Base-by-base conservation (phyloP, 441 rosid species). In the Pelargonium myrrhifolium region DNA sequence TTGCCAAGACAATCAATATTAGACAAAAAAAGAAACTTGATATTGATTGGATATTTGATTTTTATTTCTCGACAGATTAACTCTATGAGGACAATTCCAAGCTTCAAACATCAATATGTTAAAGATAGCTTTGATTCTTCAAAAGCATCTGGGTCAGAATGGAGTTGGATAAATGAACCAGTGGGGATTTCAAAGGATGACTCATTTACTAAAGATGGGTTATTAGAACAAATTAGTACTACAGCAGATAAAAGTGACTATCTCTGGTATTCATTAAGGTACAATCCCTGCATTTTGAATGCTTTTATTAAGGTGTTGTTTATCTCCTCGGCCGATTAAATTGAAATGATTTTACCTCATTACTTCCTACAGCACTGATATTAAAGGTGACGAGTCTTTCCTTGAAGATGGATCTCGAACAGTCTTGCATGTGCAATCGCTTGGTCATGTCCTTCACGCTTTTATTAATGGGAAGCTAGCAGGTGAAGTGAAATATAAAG, bases 231-330 rank as follows among this genome's bases (percentile, higher is more conserved):
- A 81, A 86, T 94, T 72, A 85, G 84, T 77, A 88, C 93, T 17
- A 89, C 97, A 55, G 87, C 94, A 65, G 97, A 94, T 76, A 72
- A 74, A 76, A 91, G 91, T 26, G 97, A 94, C 71, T 91, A 87
- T 83, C 76, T 94, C 72, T 94, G 99, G 99, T 94, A 94, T 79
- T 89, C 96, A 5, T 67, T 82, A 72, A 86, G 96, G 99, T 89
- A 84, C 64, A n/a, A 1, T 40, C 45, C 2, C 24, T 18, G 3
- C 11, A 10, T 43, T 15, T 24, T 24, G 15, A 17, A 22, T 60
- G 39, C n/a, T 31, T 60, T 22, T 17, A 39, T 43, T n/a, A 62
- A 42, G 40, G 12, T 64, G 59, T 73, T 64, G 39, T 59, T 68
- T 67, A 42, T 65, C 39, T 31, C 28, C 45, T 40, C 55, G 63